A percentile compares a stretch with the other conserved stretches of the same genome.
Evolutionary conservation across 2,329 filamentous ascomycete genomes (phyloP).

Genomic region (Fusarium chuoi): DNA sequence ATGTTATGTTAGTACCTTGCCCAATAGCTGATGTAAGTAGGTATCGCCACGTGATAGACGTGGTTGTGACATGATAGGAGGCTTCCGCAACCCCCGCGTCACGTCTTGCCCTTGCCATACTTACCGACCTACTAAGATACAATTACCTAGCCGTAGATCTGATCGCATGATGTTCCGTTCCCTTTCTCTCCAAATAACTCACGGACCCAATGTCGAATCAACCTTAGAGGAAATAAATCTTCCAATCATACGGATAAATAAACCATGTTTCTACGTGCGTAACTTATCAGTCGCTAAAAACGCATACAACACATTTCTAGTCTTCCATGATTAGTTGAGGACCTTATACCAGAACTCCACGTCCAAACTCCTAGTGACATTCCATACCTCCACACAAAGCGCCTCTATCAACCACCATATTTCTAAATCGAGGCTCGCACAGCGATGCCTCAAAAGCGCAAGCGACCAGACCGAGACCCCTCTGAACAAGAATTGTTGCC

Average conservation of each 20-base stretch:
- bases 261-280: neutral
- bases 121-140: neutral
- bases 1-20: neutral
- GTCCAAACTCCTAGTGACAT: neutral
- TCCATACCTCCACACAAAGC: neutral
- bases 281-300: neutral
- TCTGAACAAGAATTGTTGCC: slow-evolving; percentile 13
- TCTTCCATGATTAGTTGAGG: neutral
- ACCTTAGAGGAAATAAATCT: neutral
- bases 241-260: neutral
- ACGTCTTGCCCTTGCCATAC: slow-evolving; percentile 7
- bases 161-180: slow-evolving; percentile 3
- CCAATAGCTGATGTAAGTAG: neutral
- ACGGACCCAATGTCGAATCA: neutral
- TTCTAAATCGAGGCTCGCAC: slow-evolving; percentile 24
- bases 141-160: neutral
- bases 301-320: neutral
- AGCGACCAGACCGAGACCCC: slow-evolving; percentile 47
- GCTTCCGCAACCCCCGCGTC: slow-evolving; percentile 15
- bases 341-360: neutral
- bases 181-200: neutral
- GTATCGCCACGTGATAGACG: neutral
- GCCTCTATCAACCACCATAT: neutral
- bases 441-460: slow-evolving; percentile 53
- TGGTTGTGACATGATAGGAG: neutral